These are phyloP conservation scores for Volvox africanus DNA, from an alignment of 139 green algal genomes.

Conservation along the genomic window DNA sequence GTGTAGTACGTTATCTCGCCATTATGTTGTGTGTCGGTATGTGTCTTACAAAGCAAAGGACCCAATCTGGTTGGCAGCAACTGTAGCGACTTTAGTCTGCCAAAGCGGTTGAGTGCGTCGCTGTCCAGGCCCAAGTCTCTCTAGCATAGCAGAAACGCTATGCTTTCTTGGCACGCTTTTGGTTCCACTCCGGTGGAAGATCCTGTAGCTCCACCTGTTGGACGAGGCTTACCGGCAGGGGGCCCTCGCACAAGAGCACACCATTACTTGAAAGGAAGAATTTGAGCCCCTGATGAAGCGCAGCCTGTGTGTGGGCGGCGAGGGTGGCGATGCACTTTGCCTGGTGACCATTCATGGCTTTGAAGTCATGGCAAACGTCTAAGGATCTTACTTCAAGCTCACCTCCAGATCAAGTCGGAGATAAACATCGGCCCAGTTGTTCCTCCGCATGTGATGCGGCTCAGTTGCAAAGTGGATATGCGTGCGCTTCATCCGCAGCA, in stretches of 20 bases:
- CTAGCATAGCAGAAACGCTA: neutral
- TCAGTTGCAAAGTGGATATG: constrained; percentile 84
- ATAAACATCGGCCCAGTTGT: constrained; percentile 69
- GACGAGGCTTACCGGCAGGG: constrained; percentile 68
- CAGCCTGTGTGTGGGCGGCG: constrained; percentile 36
- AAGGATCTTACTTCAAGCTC: too few species aligned
- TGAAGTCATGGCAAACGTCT: neutral
- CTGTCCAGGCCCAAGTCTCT: too few species aligned
- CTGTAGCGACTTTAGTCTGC: too few species aligned
- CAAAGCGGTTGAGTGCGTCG: too few species aligned
- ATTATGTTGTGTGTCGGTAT: too few species aligned
- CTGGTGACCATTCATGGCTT: neutral
- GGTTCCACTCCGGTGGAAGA: constrained; percentile 51
- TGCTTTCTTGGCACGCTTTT: neutral
- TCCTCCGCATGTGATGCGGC: constrained; percentile 64
- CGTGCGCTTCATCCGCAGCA: constrained; percentile 73
- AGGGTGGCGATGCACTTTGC: neutral
- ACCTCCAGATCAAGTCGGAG: constrained; percentile 67
- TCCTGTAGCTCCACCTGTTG: constrained; percentile 40
- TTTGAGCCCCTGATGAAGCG: constrained; percentile 62
- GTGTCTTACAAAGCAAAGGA: too few species aligned
- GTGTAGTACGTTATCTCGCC: too few species aligned
- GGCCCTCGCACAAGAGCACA: constrained; percentile 75
- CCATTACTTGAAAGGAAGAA: constrained; percentile 74
- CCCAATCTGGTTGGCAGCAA: too few species aligned